These are phyloP conservation scores for Colletotrichum chlorophyti DNA, from an alignment of 2,329 filamentous ascomycete genomes.

Conservation along the genomic window DNA sequence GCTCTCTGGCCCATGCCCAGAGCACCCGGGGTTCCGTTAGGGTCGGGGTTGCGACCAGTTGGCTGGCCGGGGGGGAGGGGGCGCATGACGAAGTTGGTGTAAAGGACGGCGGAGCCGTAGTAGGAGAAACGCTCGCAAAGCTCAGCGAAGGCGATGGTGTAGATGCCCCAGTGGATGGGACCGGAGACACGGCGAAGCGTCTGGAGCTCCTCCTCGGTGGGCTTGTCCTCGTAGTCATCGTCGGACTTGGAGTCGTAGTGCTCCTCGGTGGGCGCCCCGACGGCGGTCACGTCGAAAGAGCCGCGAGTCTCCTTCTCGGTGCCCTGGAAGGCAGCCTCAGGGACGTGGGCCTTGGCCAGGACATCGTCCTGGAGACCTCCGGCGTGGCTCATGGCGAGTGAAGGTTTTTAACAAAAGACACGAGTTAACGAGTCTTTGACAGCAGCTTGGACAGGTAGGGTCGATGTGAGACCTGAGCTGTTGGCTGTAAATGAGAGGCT, in stretches of 20 bases:
- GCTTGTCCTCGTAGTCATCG: slow-evolving; percentile 45
- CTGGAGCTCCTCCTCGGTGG: slow-evolving; percentile 66
- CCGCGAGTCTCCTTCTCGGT: slow-evolving; percentile 30
- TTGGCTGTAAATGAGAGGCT: slow-evolving; percentile 13
- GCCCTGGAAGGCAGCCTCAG: slow-evolving; percentile 29
- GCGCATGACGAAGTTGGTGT: slow-evolving; percentile 70
- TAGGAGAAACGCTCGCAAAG: slow-evolving; percentile 80
- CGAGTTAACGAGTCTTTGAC: slow-evolving; percentile 29
- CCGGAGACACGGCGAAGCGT: slow-evolving; percentile 70
- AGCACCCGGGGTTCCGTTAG: slow-evolving; percentile 53
- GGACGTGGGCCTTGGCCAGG: slow-evolving; percentile 32
- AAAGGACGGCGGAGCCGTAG: slow-evolving; percentile 74
- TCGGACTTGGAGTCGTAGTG: slow-evolving; percentile 35
- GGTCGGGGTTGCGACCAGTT: slow-evolving; percentile 54
- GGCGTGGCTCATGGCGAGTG: slow-evolving; percentile 30
- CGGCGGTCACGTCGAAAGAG: slow-evolving; percentile 31
- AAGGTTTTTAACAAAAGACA: slow-evolving; percentile 17
- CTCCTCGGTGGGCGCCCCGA: slow-evolving; percentile 29
- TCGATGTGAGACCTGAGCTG: slow-evolving; percentile 16
- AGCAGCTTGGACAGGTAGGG: slow-evolving; percentile 19
- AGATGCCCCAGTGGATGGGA: slow-evolving; percentile 69
- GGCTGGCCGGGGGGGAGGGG: slow-evolving; percentile 59
- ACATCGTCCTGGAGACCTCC: slow-evolving; percentile 28
- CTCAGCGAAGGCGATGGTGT: slow-evolving; percentile 75
- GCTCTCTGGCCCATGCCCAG: slow-evolving; percentile 65